Base-by-base conservation (phyloP, 441 rosid species). In the Geranium incanum region DNA sequence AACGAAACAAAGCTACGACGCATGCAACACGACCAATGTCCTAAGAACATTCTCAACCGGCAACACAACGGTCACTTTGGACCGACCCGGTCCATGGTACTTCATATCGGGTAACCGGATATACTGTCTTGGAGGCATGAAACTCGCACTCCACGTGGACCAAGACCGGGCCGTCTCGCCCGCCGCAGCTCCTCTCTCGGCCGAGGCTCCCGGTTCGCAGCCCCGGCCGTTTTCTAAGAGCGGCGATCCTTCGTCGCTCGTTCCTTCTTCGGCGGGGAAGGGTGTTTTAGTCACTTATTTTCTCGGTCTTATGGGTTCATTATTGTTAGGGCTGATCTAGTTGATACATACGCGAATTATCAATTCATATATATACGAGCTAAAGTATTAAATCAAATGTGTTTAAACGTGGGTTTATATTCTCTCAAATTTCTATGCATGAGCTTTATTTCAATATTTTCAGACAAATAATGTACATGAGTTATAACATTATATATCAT, bases 61-160 rank as follows among this genome's bases (percentile, higher is more conserved):
- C 15, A 48, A 48, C 57, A 48, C 57, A 48, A 48, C 57, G n/a
- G 57, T 48, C 15, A 48, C 57, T 1, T 13, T 48, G 57, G 57
- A 48, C 57, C 11, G 15, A 12, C 57, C 57, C 3, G 57, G 57
- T 11, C 0, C 57, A 0, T 48, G 57, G 57, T 48, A 48, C 57
- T 48, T 48, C 57, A 11, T 48, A 48, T 48, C 57, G 0, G 57
- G 57, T 48, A 48, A 48, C 57, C 11, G 57, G 57, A 11, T 48
- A n/a, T 48, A 48, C 57, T 48, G 57, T 48, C 57, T 48, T 48
- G 57, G 57, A 48, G 57, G 57, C 57, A 48, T 48, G 57, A 48
- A 48, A 48, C 15, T 48, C 11, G 57, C 57, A 48, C 57, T 48
- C 16, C 3, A 48, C 16, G 57, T 48, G 16, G n/a, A 48, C 7